A percentile compares a stretch with the other conserved stretches of the same genome.
Evolutionary conservation across 2,329 filamentous ascomycete genomes (phyloP).

Genomic region (Sporothrix variecibatus): DNA sequence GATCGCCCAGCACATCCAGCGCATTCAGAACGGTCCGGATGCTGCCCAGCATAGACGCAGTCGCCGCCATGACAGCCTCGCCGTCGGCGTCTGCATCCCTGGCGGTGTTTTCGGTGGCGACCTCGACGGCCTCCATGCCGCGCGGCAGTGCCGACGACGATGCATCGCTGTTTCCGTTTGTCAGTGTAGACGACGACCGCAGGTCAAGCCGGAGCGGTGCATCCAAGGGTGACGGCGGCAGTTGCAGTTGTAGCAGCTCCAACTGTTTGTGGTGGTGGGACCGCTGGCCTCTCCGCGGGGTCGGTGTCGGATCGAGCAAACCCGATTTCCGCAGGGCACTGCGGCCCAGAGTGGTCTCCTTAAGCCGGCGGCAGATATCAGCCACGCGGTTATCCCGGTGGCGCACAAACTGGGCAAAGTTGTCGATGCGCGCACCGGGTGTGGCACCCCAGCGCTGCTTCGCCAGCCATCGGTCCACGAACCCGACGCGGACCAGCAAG

Average conservation of each 20-base stretch:
- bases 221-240: background rate
- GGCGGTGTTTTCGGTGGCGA: background rate
- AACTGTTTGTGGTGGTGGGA: background rate
- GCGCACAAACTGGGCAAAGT: constrained; percentile 46
- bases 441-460: constrained; percentile 64
- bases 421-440: constrained; percentile 50
- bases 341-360: constrained; percentile 52
- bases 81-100: background rate
- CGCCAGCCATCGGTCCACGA: constrained; percentile 73
- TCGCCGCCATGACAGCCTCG: background rate
- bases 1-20: background rate
- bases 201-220: background rate
- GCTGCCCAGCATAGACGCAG: background rate
- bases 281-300: background rate
- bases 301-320: constrained; percentile 43
- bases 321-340: constrained; percentile 54
- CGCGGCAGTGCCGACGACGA: background rate
- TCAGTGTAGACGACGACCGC: background rate
- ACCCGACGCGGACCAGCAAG: constrained; percentile 61
- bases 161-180: background rate
- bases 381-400: constrained; percentile 55
- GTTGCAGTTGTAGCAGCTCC: constrained; percentile 43
- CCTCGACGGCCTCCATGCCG: constrained; percentile 4
- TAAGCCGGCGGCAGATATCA: constrained; percentile 54
- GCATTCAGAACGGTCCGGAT: background rate